Base-by-base conservation (phyloP, 2,329 filamentous ascomycete species). In the Neonectria punicea region DNA sequence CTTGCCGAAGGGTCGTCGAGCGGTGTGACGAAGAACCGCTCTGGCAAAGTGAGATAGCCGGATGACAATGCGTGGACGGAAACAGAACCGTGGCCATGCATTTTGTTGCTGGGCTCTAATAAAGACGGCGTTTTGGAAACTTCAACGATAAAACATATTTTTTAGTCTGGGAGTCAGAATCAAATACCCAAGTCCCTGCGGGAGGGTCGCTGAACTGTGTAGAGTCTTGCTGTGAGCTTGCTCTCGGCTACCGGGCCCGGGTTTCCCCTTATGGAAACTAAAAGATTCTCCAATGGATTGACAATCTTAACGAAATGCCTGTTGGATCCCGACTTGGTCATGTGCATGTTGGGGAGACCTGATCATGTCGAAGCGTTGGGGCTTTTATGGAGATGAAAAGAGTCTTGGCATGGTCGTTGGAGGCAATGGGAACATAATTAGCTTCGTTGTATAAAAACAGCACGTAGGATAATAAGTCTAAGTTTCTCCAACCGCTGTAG, bases 41-140 rank as follows among this genome's bases (percentile, higher is more conserved):
- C 61, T 2, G 65, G 65, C 2, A 67, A 32, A 6, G 65, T 67
- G n/a, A 67, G 22, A 9, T 61, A 53, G 11, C 65, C 65, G 8
- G 51, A 57, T 1, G 39, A 30, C 6, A 67, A 61, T 13, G 61
- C 65, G 22, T 65, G 61, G 16, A 67, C 59, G 2, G 63, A 63
- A 22, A 55, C 59, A 18, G 25, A 62, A 16, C 25, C 46, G 4
- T 41, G 16, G 20, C 22, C 5, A 16, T 22, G 43, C 63, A 58
- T 58, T n/a, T 11, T 18, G 47, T 8, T 44, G 20, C 5, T 41
- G 53, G 28, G 16, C 6, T 14, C 4, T 7, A 20, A 47, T 14
- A 32, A 4, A 25, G 10, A 7, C 2, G 28, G 28, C 3, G 28
- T 5, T 28, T 28, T 28, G 3, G 8, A 28, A 28, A 3, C 8